These are phyloP conservation scores for Linderniella brevidens DNA, from an alignment of 257 asterid genomes.

Conservation along the genomic window DNA sequence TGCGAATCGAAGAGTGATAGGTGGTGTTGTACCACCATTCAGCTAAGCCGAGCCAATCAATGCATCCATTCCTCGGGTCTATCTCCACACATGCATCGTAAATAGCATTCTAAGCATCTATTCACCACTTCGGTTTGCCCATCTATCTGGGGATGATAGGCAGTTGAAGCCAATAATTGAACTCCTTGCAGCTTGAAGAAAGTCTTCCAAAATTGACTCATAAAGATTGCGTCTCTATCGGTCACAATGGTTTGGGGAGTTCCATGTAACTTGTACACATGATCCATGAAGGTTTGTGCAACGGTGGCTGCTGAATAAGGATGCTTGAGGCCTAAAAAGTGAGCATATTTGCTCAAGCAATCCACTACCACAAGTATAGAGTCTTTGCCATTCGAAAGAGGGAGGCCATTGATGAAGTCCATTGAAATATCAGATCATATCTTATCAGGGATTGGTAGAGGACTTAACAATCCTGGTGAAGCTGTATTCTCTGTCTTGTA, in stretches of 20 bases:
- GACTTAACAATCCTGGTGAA: background rate
- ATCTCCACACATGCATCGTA: background rate
- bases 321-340: background rate
- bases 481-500: background rate
- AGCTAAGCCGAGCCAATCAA: background rate
- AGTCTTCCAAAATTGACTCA: background rate
- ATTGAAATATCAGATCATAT: background rate
- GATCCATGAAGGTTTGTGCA: background rate
- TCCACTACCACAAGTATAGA: background rate
- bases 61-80: background rate
- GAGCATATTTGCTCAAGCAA: background rate
- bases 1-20: background rate
- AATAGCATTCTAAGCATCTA: background rate
- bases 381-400: background rate
- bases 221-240: slow-evolving; percentile 3
- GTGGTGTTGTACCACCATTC: slow-evolving; percentile 1
- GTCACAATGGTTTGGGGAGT: background rate
- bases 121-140: background rate
- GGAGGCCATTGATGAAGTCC: background rate
- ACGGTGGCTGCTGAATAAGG: background rate
- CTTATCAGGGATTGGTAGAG: background rate
- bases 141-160: background rate
- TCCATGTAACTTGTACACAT: background rate
- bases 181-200: background rate
- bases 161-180: background rate